These are phyloP conservation scores for Mycena albidolilacea DNA, from an alignment of 768 basidiomycete genomes.

Conservation along the genomic window DNA sequence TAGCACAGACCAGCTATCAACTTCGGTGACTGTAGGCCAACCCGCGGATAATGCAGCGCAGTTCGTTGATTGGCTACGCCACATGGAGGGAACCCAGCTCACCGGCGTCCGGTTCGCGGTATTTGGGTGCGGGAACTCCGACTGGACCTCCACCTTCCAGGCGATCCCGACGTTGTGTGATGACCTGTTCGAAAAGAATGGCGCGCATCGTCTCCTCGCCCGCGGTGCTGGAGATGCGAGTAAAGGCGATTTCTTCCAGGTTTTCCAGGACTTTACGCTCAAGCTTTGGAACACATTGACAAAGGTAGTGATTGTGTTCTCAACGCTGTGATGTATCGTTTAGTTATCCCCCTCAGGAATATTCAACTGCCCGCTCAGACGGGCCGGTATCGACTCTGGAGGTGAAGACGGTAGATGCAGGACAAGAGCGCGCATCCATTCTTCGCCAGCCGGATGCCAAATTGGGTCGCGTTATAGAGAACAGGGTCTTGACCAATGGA, in stretches of 20 bases:
- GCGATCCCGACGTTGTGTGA: conserved; percentile 60
- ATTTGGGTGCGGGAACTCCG: conserved; percentile 65
- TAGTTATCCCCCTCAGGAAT: conserved; percentile 44
- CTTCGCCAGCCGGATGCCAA: conserved; percentile 57
- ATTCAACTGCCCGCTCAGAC: conserved; percentile 42
- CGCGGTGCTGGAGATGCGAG: conserved; percentile 60
- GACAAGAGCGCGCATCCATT: conserved; percentile 48
- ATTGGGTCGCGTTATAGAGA: conserved; percentile 56
- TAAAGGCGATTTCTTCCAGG: conserved; percentile 56
- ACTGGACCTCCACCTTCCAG: conserved; percentile 64
- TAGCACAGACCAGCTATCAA: neutral
- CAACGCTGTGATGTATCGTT: neutral
- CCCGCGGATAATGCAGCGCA: conserved; percentile 64
- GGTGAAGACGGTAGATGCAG: conserved; percentile 50
- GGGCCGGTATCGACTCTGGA: conserved; percentile 39
- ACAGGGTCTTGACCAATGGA: conserved; percentile 54
- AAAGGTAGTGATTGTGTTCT: conserved; percentile 43
- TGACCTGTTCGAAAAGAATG: conserved; percentile 47
- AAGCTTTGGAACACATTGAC: conserved; percentile 53
- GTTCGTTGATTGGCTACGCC: conserved; percentile 59
- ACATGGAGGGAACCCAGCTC: conserved; percentile 46
- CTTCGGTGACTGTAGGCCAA: conserved; percentile 46
- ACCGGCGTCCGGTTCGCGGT: conserved; percentile 56
- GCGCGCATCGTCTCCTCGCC: conserved; percentile 52
- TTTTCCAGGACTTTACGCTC: conserved; percentile 58